Base-by-base conservation (phyloP, 345 rosid genomes). In the Eucalyptus dawsonii region DNA sequence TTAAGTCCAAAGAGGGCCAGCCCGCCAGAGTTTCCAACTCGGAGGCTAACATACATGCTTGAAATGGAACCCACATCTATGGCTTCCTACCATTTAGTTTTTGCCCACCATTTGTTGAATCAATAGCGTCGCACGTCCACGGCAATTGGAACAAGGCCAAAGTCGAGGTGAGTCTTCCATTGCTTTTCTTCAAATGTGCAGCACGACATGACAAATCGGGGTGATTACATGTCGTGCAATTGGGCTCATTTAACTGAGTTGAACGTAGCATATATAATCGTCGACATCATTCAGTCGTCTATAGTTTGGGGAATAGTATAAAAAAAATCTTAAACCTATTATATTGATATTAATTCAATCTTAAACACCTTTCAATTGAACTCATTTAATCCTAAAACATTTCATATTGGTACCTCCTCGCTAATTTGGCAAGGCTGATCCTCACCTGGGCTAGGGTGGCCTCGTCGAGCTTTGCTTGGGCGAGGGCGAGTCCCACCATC, bases 371-470 rank as follows among this genome's bases (percentile, higher is more conserved):
- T 54, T 54, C 11, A 21, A 54, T 54, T 54, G 24, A 4, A 21
- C 5, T 17, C 24, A 54, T 54, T 54, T 54, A 54, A 50, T 50
- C 21, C 21, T 50, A 50, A 50, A 16, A 16, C 2, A 0, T 50
- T 50, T 50, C 4, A 50, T 50, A 50, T 6, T 3, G 8, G 2
- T 50, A 50, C 21, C 8, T 16, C 2, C 1, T 50, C 2, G 3
- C 54, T 0, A 50, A 50, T 50, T 0, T 50, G 4, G 8, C 16
- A 6, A 50, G 54, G 19, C 54, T 0, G 1, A 50, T 16, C 21
- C 21, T 50, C 54, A 50, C 54, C 21, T 0, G 0, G 8, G 21
- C 54, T 50, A 6, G 8, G 53, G 54, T 50, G 19, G 54, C 54
- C 54, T 50, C 4, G 2, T 50, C 2, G 0, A 8, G 54, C 21